Base-by-base conservation (phyloP, 345 rosid genomes). In the Raphanus raphanistrum region DNA sequence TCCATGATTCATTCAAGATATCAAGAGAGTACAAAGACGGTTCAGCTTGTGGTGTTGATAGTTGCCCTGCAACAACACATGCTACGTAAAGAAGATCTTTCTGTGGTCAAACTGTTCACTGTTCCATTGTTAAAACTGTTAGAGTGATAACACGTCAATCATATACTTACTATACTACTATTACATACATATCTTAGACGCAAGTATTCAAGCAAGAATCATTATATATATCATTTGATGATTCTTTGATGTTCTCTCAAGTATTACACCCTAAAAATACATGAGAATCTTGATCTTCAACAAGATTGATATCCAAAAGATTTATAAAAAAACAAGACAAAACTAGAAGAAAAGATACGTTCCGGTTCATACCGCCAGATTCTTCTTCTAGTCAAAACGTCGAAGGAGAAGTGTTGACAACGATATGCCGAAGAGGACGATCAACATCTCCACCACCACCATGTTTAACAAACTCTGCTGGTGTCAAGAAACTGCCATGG, bases 401-500 rank as follows among this genome's bases (percentile, higher is more conserved):
- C 2, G 82, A 74, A 79, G 78, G 43, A 36, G 87, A 84, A 67
- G 90, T 84, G 82, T 86, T 89, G 77, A 89, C 85, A 17, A 91
- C 94, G 65, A 91, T 91, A 78, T 87, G 97, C 70, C 87, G 76
- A 26, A 91, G 94, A 0, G 55, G 94, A 75, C 89, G 86, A 76
- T 87, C 89, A 0, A 90, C 90, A 17, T 87, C 88, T 4, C 87
- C 84, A 0, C 97, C 94, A 0, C 97, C 97, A 9, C 93, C 94
- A 12, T 91, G 97, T 82, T 87, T 88, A 48, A 91, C 94, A 66
- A 91, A 91, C 85, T 90, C 94, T 0, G 92, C 90, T 0, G 97
- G 97, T 3, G 97, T 80, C 45, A 80, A 85, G 77, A 91, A 91
- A 76, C 71, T 85, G 31, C 97, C 97, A 4, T 91, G 97, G 78